phyloP scores from a whole-genome alignment of 1,139 yeast species.

The Lipomyces yarrowii region DNA sequence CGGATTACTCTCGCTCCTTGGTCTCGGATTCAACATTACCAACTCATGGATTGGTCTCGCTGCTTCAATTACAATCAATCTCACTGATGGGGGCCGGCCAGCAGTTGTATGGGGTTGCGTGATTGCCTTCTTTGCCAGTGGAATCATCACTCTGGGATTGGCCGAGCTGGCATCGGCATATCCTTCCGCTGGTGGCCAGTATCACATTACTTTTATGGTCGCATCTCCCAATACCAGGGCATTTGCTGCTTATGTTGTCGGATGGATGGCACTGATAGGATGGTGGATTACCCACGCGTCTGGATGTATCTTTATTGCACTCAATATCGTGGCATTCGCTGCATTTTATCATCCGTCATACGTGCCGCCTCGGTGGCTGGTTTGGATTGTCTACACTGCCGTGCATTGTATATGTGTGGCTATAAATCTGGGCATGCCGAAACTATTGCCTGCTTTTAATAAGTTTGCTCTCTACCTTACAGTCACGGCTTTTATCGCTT shows the following conservation, averaged over 20 bases:
- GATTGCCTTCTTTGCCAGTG: neutral
- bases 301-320: constrained; percentile 5
- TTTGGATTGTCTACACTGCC: constrained; percentile 5
- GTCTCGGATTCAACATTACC: constrained; percentile 9
- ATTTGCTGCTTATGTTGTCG: constrained; percentile 10
- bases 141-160: constrained; percentile 3
- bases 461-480: constrained; percentile 4
- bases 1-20: constrained; percentile 5
- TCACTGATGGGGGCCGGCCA: constrained; percentile 9
- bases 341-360: constrained; percentile 3
- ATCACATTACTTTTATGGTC: constrained; percentile 9
- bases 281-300: constrained; percentile 13
- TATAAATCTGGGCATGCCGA: constrained; percentile 1
- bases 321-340: constrained; percentile 4
- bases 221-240: constrained; percentile 8
- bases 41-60: constrained; percentile 11
- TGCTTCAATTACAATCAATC: constrained; percentile 3
- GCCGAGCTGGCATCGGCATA: constrained; percentile 12
- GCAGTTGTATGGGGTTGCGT: constrained; percentile 9
- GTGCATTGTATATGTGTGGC: neutral
- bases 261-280: constrained; percentile 10
- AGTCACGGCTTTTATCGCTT: constrained; percentile 1
- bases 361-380: neutral
- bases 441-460: constrained; percentile 3
- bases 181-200: constrained; percentile 10